Base-by-base conservation (phyloP, 2,329 filamentous ascomycete species). In the Xylariales sp. region DNA sequence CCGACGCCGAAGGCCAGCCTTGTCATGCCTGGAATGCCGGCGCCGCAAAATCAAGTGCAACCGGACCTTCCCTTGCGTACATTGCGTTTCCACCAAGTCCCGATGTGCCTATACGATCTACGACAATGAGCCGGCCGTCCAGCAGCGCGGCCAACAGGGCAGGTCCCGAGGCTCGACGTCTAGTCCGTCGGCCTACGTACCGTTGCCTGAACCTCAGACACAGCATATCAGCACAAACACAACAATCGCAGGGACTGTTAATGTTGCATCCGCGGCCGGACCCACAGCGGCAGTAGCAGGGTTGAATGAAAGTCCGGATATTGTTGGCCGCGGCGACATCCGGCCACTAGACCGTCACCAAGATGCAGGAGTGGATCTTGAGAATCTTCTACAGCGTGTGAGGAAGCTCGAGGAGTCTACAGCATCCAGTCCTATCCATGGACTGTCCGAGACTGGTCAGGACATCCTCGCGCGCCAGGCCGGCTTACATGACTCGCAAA, bases 31-130 rank as follows among this genome's bases (percentile, higher is more conserved):
- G 12, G 58, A 65, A 45, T 72, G 69, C 50, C 58, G 68, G 14
- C 61, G 63, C 14, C 61, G 67, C 27, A 71, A 71, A 50, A 61
- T 71, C 52, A 69, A 67, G 39, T 71, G 68, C 44, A 64, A 71
- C 44, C 55, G 66, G 1, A 60, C 55, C n/a, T 51, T 59, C 14
- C 68, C 68, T 4, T 71, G 67, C 45, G 42, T 48, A 11, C 62
- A 61, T 45, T 70, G 65, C 47, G 51, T 56, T 12, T 51, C 55
- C 1, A 53, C 55, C 14, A 57, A 55, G 31, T 48, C 51, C 32
- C 49, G 48, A 4, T 70, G 66, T 40, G 52, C 45, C 12, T 69
- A 53, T 43, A 53, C 51, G 25, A 20, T 46, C 12, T 50, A 48
- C 40, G 24, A 24, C 33, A 40, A 47, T 35, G 46, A 45, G 5